Evolutionary conservation across 129 eudicot genomes (phyloP), one percentile per base, ranked within the genome.

Genomic region (Artemisia tridentata): DNA sequence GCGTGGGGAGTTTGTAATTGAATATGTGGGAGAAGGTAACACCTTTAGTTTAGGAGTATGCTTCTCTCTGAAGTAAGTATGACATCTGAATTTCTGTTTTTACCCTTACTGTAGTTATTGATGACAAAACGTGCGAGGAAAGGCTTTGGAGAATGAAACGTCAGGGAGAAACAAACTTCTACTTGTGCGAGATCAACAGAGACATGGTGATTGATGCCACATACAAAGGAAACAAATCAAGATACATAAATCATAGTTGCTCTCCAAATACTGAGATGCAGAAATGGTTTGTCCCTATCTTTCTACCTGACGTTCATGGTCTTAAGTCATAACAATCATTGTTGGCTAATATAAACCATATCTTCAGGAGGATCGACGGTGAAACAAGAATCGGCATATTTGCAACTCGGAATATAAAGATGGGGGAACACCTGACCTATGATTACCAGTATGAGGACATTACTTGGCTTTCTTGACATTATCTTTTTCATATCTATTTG

Each of bases 161-260:
- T 66, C 85, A 86, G 27, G 99, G 97, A 25, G 96, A 90, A 75
- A 90, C 97, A 52, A 95, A 95, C 70, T 95, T 95, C 66, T 95
- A 95, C 71, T 84, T 95, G 59, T 95, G 99, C 43, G 99, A 95
- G 84, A 90, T 95, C 68, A 95, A 95, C 68, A 87, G 99, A 64
- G 99, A 95, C 73, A 95, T 81, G 99, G 99, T 95, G 77, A 95
- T 95, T 86, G 99, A 95, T 86, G 99, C 99, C 23, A 90, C 99
- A 58, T 84, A 34, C 77, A 95, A 95, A 84, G 99, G 99, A 78
- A 95, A 95, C 73, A 84, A 90, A 79, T 95, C 99, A 29, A 88
- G 99, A 90, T 95, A 95, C 71, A 95, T 95, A 56, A 95, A 95
- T 76, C 99, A 95, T 72, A 88, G 99, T 71, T 95, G 99, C 79